phyloP scores from a whole-genome alignment of 2,329 filamentous ascomycete genomes.

The Aspergillus fumigatiaffinis region DNA sequence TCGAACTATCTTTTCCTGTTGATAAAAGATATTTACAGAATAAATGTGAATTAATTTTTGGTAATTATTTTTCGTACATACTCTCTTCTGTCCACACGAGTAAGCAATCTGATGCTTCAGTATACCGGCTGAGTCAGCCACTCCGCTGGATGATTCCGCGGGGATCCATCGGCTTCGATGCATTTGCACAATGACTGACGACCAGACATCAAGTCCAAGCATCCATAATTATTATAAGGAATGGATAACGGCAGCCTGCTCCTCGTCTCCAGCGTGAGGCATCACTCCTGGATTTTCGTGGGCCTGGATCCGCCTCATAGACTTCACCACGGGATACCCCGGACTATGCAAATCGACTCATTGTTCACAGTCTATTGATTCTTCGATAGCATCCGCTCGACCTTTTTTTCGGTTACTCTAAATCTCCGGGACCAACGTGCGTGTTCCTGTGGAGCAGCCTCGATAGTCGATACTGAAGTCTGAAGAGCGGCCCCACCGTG shows the following conservation, averaged over 20 bases:
- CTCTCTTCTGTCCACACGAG: no score
- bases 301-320: no score
- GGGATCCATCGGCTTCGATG: constrained; percentile 34
- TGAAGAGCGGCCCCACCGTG: not conserved
- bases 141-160: constrained; percentile 23
- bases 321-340: no score
- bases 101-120: not conserved
- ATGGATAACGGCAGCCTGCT: not conserved
- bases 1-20: not conserved
- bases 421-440: no score
- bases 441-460: no score
- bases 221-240: not conserved
- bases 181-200: not conserved
- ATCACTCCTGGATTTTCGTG: not conserved
- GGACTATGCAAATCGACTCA: no score
- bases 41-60: no score
- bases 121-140: constrained; percentile 20
- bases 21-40: not conserved
- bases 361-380: no score
- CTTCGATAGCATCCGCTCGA: no score
- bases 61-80: no score
- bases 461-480: no score
- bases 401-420: no score
- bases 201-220: not conserved
- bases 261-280: not conserved